Conservation (phyloP, 495 filamentous ascomycete species). For the Annulohypoxylon nitens region DNA sequence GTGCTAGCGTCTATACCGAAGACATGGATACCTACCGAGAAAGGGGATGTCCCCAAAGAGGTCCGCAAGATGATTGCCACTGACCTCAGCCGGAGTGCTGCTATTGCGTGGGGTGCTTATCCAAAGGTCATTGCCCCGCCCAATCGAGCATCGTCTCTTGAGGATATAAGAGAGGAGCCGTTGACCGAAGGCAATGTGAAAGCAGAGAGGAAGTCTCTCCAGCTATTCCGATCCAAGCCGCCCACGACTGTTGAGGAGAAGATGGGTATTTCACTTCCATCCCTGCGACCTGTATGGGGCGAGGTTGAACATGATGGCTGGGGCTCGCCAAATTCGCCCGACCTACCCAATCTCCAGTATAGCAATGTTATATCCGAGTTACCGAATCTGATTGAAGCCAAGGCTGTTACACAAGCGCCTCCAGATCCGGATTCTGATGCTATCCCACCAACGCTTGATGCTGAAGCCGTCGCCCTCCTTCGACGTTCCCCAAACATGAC, state of each 20-base stretch:
- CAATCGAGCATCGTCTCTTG: slow-evolving; percentile 19
- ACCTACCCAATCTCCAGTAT: slow-evolving; percentile 85
- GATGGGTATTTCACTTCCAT: slow-evolving; percentile 49
- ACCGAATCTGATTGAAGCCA: slow-evolving; percentile 92
- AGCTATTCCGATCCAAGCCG: slow-evolving; percentile 46
- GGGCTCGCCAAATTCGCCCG: slow-evolving; percentile 79
- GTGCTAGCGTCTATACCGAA: slow-evolving; percentile 87
- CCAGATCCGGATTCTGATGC: slow-evolving; percentile 64
- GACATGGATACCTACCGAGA: slow-evolving; percentile 82
- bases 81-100: slow-evolving; percentile 77
- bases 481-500: slow-evolving; percentile 80
- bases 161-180: slow-evolving; percentile 20
- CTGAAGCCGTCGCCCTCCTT: slow-evolving; percentile 75
- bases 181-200: slow-evolving; percentile 8
- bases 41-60: slow-evolving; percentile 77
- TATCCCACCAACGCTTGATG: slow-evolving; percentile 60
- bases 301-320: slow-evolving; percentile 87
- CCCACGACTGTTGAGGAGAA: slow-evolving; percentile 44
- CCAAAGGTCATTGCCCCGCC: slow-evolving; percentile 68
- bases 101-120: slow-evolving; percentile 81
- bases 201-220: slow-evolving; percentile 36
- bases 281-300: slow-evolving; percentile 73
- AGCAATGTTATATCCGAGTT: slow-evolving; percentile 85
- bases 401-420: slow-evolving; percentile 85
- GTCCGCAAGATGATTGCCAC: slow-evolving; percentile 80